phyloP scores from a whole-genome alignment of 176 grass and related monocot species.

The Aegilops sharonensis region DNA sequence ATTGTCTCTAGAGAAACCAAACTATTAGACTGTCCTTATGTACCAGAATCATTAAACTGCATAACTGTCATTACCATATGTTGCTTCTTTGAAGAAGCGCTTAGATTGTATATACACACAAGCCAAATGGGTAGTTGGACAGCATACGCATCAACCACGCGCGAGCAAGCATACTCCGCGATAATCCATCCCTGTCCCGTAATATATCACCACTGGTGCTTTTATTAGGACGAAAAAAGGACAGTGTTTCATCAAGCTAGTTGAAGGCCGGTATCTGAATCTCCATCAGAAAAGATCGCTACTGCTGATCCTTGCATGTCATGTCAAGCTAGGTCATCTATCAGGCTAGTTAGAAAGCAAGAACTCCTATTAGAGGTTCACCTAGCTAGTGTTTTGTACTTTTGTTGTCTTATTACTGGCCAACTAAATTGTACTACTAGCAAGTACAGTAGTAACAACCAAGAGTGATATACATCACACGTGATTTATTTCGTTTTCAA shows the following conservation, averaged over 20 bases:
- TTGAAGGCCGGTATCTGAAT: conserved; percentile 9
- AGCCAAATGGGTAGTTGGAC: not conserved
- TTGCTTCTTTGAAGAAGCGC: conserved; percentile 6
- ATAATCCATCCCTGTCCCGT: not conserved
- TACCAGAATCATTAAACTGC: not conserved
- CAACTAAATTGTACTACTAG: conserved; percentile 12
- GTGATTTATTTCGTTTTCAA: not conserved
- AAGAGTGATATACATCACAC: not conserved
- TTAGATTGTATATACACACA: not conserved
- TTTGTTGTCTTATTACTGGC: not conserved
- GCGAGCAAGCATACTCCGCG: not conserved
- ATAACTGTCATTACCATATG: not conserved
- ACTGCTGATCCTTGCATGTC: conserved; percentile 6
- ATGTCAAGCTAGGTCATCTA: not conserved
- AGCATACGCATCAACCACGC: not conserved
- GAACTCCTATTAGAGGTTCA: not conserved
- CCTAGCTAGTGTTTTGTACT: not conserved
- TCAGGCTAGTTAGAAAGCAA: conserved; percentile 19
- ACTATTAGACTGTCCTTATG: not conserved
- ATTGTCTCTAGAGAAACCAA: not conserved
- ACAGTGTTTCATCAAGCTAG: conserved; percentile 11
- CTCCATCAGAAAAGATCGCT: conserved; percentile 21
- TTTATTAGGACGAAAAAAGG: not conserved
- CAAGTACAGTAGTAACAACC: not conserved
- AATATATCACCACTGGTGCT: not conserved